Conservation (phyloP, 2,329 filamentous ascomycete species). For the Nemania diffusa region DNA sequence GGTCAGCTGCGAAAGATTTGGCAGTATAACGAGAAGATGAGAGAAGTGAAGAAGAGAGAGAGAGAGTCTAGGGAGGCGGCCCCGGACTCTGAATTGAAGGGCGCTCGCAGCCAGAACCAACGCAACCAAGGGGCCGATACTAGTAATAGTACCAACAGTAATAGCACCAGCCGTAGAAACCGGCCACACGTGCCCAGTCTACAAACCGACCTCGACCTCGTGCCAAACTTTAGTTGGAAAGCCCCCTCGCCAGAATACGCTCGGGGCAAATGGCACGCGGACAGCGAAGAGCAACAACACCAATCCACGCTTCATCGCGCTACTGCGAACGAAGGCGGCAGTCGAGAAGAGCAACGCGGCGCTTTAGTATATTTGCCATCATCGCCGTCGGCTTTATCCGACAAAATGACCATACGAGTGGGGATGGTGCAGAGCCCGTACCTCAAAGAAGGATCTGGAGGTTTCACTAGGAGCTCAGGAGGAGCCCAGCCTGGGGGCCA, state of each 20-base stretch:
- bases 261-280: background rate
- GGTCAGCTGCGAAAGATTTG: constrained; percentile 24
- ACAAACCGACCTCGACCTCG: background rate
- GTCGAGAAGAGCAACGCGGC: background rate
- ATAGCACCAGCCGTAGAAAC: background rate
- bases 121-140: background rate
- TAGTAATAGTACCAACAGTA: background rate
- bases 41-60: constrained; percentile 23
- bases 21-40: constrained; percentile 17
- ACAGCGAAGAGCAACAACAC: background rate
- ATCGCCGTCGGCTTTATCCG: constrained; percentile 12
- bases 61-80: constrained; percentile 4
- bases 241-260: background rate
- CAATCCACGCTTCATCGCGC: background rate
- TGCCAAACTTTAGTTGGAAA: background rate
- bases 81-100: background rate
- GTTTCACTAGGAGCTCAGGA: background rate
- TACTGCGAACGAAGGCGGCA: background rate
- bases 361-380: constrained; percentile 1
- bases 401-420: constrained; percentile 30
- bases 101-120: background rate
- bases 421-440: constrained; percentile 12
- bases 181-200: constrained; percentile 1
- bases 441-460: background rate
- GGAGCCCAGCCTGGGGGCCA: constrained; percentile 4